Conservation (phyloP, 2,329 filamentous ascomycete species). For the Zasmidium citrigriseum region DNA sequence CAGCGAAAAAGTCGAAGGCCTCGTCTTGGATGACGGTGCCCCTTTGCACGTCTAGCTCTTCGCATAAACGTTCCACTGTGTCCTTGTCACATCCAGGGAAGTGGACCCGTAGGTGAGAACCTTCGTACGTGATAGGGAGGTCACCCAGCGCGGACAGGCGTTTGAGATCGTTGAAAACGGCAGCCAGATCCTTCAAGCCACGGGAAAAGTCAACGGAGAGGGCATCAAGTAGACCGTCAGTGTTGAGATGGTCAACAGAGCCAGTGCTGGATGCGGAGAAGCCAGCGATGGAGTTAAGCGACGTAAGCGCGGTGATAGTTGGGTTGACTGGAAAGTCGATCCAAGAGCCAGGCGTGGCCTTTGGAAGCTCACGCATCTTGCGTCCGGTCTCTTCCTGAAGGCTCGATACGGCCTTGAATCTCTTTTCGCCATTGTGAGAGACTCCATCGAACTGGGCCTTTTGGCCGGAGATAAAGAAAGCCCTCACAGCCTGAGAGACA, state of each 20-base stretch:
- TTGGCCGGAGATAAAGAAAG: conserved; percentile 88
- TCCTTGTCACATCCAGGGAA: conserved; percentile 88
- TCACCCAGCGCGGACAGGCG: conserved; percentile 77
- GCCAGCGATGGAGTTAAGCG: conserved; percentile 62
- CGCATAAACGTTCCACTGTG: conserved; percentile 79
- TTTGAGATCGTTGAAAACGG: conserved; percentile 78
- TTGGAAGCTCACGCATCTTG: conserved; percentile 63
- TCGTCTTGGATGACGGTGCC: conserved; percentile 79
- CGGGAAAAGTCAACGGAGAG: conserved; percentile 87
- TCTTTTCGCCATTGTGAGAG: conserved; percentile 69
- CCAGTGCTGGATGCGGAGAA: conserved; percentile 43
- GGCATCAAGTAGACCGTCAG: conserved; percentile 79
- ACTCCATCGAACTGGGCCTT: conserved; percentile 84
- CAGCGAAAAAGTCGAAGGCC: conserved; percentile 68
- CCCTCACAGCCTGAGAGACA: conserved; percentile 88
- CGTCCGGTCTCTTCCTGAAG: conserved; percentile 72
- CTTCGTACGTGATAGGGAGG: conserved; percentile 74
- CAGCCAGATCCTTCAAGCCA: conserved; percentile 78
- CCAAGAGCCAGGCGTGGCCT: conserved; percentile 70
- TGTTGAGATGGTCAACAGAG: conserved; percentile 67
- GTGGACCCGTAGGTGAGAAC: conserved; percentile 71
- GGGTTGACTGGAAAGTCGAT: conserved; percentile 88
- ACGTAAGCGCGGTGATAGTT: conserved; percentile 83
- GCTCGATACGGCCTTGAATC: conserved; percentile 74
- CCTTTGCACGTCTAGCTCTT: conserved; percentile 80